Percentiles rank a stretch among this genome's conserved stretches.
Evolutionary conservation across 78 protist species (phyloP).

Genomic region (slime mould (Dictyostelium discoideum)): DNA sequence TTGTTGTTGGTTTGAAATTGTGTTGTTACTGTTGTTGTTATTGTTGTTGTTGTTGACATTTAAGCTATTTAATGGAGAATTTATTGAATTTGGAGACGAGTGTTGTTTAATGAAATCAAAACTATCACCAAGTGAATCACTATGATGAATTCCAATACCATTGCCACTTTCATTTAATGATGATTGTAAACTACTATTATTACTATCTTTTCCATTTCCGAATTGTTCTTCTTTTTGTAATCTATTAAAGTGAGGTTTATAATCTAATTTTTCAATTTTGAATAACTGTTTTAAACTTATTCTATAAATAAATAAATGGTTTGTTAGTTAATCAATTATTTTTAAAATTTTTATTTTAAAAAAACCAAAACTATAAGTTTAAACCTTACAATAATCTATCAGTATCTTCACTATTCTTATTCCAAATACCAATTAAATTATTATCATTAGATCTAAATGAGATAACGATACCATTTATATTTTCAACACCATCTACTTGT

Average conservation of each 20-base stretch:
- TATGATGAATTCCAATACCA: neutral
- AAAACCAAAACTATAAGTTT: too few species aligned
- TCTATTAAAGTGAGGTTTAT: constrained; percentile 70
- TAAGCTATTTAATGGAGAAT: neutral
- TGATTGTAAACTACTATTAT: neutral
- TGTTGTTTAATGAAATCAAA: constrained; percentile 15
- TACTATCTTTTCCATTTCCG: neutral
- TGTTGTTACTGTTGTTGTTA: neutral
- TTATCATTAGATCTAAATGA: constrained; percentile 78
- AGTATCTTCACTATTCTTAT: constrained; percentile 61
- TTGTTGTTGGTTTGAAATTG: neutral
- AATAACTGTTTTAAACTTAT: constrained; percentile 41
- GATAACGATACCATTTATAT: constrained; percentile 66
- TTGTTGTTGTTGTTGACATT: neutral
- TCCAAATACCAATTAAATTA: constrained; percentile 81
- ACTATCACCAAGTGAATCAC: neutral
- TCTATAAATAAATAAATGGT: neutral
- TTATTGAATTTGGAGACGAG: neutral
- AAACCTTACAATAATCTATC: constrained; percentile 64
- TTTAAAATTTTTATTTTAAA: neutral
- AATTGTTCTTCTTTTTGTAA: constrained; percentile 21
- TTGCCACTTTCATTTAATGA: constrained; percentile 1
- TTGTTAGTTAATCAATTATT: neutral
- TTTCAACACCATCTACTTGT: constrained; percentile 79
- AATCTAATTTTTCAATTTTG: constrained; percentile 72